These are phyloP conservation scores for Ustilago cynodontis DNA, from an alignment of 1,284 basidiomycete species.

Conservation along the genomic window DNA sequence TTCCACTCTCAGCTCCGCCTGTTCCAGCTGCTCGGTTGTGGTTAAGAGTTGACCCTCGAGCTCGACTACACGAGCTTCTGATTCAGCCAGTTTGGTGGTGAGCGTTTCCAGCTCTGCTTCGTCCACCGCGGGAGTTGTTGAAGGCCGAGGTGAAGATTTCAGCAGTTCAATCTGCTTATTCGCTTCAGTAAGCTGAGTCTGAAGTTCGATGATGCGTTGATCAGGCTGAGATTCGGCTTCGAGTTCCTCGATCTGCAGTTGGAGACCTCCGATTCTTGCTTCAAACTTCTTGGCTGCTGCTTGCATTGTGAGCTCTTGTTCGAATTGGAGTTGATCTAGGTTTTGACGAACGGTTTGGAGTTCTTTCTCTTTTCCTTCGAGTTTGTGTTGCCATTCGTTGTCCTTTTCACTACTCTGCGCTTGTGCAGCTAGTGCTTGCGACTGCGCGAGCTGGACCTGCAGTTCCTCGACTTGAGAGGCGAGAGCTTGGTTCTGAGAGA, in stretches of 20 bases:
- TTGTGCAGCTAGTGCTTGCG: not conserved
- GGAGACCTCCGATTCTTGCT: constrained; percentile 23
- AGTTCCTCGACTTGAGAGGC: not conserved
- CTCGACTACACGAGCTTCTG: not conserved
- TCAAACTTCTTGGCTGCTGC: constrained; percentile 23
- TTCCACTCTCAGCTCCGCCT: not conserved
- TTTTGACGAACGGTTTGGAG: constrained; percentile 8
- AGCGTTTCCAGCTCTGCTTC: not conserved
- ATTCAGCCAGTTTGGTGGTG: not conserved
- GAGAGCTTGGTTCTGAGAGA: not conserved
- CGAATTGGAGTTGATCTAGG: constrained; percentile 27
- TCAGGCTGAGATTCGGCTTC: not conserved
- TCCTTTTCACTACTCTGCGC: not conserved
- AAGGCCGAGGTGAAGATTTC: not conserved
- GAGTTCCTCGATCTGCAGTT: constrained; percentile 10
- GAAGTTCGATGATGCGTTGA: constrained; percentile 5
- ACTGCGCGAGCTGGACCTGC: not conserved
- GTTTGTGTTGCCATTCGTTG: not conserved
- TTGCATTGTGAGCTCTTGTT: constrained; percentile 27
- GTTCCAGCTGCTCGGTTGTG: not conserved
- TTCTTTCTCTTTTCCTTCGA: not conserved
- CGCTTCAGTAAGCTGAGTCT: not conserved
- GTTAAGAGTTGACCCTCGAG: not conserved
- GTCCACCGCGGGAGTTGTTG: not conserved
- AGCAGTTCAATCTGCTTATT: not conserved